Evolutionary conservation across 768 basidiomycete species (phyloP), one percentile per base, ranked within the genome.

Genomic region (Suillus plorans): DNA sequence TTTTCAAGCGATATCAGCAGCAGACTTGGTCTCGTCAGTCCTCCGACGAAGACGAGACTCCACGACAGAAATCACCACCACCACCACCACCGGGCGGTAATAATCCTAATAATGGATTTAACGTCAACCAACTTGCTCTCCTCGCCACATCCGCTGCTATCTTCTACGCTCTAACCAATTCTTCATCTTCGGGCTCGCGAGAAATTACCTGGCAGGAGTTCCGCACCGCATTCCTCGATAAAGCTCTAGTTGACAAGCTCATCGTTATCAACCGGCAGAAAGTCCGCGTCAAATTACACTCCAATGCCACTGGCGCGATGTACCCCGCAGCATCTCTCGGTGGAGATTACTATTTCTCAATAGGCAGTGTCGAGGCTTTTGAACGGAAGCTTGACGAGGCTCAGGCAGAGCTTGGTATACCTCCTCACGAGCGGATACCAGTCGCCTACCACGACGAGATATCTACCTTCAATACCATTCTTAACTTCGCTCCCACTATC

Each of bases 181-280:
- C 80, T 45, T 76, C 80, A 0, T 79, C 84, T 5, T 75, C 79
- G 0, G 78, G 80, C 31, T 86, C 90, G 1, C 87, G 91, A 65
- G 97, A 99, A 79, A 99, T 99, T 69, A 99, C 97, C 68, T 99
- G 97, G 97, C 96, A 98, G 79, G 97, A 99, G 78, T 99, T 99
- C 82, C 89, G 95, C 61, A 96, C 94, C 53, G 94, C 95, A 12
- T 94, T 99, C 82, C 89, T 99, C 55, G 91, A 97, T 78, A 95
- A 96, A 74, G 97, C 95, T 50, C 86, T 98, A 61, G 97, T 99
- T 44, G 95, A 98, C 69, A 95, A 89, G 72, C 88, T 99, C 64
- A 85, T 88, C 61, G 97, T 99, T 65, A 85, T 98, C 73, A 99
- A 98, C 76, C 87, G 94, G 36, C 86, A 86, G 66, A 91, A 86